These are phyloP conservation scores for Aureobasidium pullulans DNA, from an alignment of 2,329 filamentous ascomycete genomes.

Conservation along the genomic window DNA sequence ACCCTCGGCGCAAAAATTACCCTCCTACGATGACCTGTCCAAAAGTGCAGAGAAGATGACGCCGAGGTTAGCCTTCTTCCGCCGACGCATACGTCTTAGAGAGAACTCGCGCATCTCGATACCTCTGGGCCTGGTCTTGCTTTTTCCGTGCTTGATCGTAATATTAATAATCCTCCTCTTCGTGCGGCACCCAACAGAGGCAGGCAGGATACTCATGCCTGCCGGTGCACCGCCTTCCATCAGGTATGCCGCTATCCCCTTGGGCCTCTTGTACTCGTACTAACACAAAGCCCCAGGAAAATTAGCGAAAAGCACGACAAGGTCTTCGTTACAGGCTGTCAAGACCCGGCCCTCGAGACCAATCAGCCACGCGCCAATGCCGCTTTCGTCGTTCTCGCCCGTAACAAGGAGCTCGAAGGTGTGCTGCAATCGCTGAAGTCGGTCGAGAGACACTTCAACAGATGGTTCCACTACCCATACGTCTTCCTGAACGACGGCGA, in stretches of 20 bases:
- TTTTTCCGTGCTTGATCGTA: conserved; percentile 88
- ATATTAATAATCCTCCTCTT: conserved; percentile 86
- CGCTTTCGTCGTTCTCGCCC: conserved; percentile 87
- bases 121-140: conserved; percentile 81
- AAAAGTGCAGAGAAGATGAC: conserved; percentile 35
- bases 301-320: conserved; percentile 97
- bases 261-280: conserved; percentile 4
- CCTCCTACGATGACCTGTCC: conserved; percentile 37
- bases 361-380: conserved; percentile 75
- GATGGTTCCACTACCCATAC: conserved; percentile 97
- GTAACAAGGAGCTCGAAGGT: conserved; percentile 93
- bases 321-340: conserved; percentile 86
- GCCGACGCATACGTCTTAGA: conserved; percentile 76
- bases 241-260: conserved; percentile 52
- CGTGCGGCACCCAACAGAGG: conserved; percentile 75
- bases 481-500: conserved; percentile 97
- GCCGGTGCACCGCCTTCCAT: conserved; percentile 82
- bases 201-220: conserved; percentile 77
- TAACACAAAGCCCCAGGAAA: conserved; percentile 52
- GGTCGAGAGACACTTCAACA: conserved; percentile 96
- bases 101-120: conserved; percentile 90
- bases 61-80: conserved; percentile 68
- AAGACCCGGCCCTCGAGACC: conserved; percentile 64
- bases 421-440: conserved; percentile 97
- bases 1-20: conserved; percentile 36